Percentiles rank a stretch among this genome's conserved stretches.
phyloP scores from a whole-genome alignment of 2,329 filamentous ascomycete species.

The Aschersonia sp. region DNA sequence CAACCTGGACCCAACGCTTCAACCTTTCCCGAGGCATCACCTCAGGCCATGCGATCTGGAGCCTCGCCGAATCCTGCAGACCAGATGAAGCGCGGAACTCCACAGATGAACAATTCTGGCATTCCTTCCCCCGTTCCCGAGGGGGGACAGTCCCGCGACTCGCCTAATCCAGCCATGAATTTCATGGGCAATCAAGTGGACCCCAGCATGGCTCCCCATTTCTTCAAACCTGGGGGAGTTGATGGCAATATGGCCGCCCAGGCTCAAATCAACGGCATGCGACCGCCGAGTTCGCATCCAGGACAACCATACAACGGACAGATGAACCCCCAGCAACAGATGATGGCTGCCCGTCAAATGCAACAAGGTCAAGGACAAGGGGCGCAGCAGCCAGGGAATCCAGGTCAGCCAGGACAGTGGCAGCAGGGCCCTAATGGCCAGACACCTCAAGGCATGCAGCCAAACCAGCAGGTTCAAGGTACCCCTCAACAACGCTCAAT shows the following conservation, averaged over 20 bases:
- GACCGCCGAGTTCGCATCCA: constrained; percentile 55
- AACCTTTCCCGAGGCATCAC: constrained; percentile 54
- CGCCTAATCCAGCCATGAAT: constrained; percentile 46
- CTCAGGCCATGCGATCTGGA: constrained; percentile 50
- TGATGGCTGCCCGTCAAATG: constrained; percentile 35
- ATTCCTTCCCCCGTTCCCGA: constrained; percentile 61
- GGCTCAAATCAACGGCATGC: constrained; percentile 50
- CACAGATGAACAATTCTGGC: constrained; percentile 54
- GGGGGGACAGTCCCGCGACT: constrained; percentile 49
- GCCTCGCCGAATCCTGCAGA: constrained; percentile 66
- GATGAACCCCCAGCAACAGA: constrained; percentile 42
- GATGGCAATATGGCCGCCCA: constrained; percentile 34
- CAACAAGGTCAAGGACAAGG: constrained; percentile 19
- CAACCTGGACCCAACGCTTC: constrained; percentile 47
- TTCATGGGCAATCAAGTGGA: constrained; percentile 52
- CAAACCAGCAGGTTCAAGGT: constrained; percentile 38
- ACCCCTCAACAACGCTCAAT: constrained; percentile 61
- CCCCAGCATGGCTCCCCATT: constrained; percentile 43
- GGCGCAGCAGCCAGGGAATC: constrained; percentile 13
- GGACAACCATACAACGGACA: constrained; percentile 39
- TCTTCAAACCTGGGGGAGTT: constrained; percentile 40
- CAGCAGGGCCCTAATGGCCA: constrained; percentile 26
- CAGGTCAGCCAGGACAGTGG: constrained; percentile 21
- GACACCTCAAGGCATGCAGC: constrained; percentile 24
- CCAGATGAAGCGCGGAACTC: constrained; percentile 65